Conservation (phyloP, 352 stramenopile species). For the Blastocystis sp. region DNA sequence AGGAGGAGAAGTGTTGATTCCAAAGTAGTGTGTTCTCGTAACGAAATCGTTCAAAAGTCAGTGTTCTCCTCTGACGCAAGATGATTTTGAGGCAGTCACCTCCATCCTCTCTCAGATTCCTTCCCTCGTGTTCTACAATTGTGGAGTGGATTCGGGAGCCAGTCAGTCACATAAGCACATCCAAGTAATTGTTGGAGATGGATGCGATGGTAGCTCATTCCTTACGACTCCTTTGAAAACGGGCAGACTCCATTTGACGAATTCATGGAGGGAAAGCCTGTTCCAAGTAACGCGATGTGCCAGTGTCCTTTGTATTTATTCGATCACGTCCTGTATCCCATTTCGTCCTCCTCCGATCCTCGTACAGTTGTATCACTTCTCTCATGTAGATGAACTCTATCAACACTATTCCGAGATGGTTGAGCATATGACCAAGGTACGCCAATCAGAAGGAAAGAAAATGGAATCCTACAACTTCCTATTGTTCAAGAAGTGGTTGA, state of each 20-base stretch:
- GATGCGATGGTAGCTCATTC: neutral
- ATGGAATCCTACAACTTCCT: constrained; percentile 49
- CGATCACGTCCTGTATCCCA: neutral
- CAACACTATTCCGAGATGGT: neutral
- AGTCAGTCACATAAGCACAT: constrained; percentile 56
- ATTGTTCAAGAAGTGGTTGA: constrained; percentile 1
- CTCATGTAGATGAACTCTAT: neutral
- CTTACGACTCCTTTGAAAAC: neutral
- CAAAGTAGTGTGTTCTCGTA: constrained; percentile 31
- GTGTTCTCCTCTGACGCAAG: neutral
- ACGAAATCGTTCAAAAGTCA: constrained; percentile 40
- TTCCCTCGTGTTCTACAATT: constrained; percentile 55
- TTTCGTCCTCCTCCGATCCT: constrained; percentile 11
- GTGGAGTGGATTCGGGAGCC: constrained; percentile 51
- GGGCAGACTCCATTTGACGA: constrained; percentile 6
- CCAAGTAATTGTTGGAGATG: neutral
- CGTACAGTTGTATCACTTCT: neutral
- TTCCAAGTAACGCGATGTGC: neutral
- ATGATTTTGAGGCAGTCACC: constrained; percentile 4
- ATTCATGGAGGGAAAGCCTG: neutral
- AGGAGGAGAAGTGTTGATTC: neutral
- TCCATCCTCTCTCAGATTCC: constrained; percentile 3
- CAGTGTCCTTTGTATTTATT: constrained; percentile 15
- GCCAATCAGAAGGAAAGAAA: neutral
- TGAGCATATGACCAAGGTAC: neutral